Conservation (phyloP, 495 filamentous ascomycete species). For the Sabuloglossum arenarium region DNA sequence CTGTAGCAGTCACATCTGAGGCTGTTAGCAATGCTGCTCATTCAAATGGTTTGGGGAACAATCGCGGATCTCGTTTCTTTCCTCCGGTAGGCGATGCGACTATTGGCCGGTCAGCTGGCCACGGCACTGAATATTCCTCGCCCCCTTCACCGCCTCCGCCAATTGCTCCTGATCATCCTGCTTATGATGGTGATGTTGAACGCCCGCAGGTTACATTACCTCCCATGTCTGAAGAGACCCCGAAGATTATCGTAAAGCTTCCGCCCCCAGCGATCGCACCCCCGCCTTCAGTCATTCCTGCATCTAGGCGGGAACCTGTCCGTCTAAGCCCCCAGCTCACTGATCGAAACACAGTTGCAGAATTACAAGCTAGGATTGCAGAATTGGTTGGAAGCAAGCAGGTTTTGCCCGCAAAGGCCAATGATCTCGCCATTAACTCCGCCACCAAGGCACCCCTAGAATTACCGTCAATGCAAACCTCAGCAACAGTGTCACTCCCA, state of each 20-base stretch:
- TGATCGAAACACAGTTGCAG: conserved; percentile 5
- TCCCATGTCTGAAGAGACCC: conserved; percentile 12
- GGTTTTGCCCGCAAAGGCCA: conserved; percentile 27
- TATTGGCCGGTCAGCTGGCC: conserved; percentile 7
- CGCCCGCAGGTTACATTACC: conserved; percentile 52
- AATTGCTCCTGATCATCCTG: conserved; percentile 48
- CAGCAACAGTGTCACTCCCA: conserved; percentile 40
- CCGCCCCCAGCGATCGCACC: conserved; percentile 24
- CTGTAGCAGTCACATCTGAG: neutral
- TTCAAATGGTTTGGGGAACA: conserved; percentile 19
- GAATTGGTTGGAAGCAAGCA: conserved; percentile 44
- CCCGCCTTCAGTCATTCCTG: conserved; percentile 29
- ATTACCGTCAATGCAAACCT: conserved; percentile 23
- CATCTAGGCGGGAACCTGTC: conserved; percentile 6
- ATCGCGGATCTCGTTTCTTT: conserved; percentile 51
- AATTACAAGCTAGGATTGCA: conserved; percentile 62
- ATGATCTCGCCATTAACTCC: conserved; percentile 31
- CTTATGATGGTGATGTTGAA: conserved; percentile 39
- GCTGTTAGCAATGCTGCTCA: neutral
- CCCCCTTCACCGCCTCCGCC: conserved; percentile 51
- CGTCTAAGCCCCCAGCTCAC: neutral
- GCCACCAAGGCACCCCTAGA: conserved; percentile 41
- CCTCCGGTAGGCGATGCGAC: conserved; percentile 21
- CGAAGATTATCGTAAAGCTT: conserved; percentile 48
- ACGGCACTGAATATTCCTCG: conserved; percentile 11